A percentile compares a stretch with the other conserved stretches of the same genome.
Evolutionary conservation across 176 grass and related monocot genomes (phyloP).

Genomic region (Musa itinerans): DNA sequence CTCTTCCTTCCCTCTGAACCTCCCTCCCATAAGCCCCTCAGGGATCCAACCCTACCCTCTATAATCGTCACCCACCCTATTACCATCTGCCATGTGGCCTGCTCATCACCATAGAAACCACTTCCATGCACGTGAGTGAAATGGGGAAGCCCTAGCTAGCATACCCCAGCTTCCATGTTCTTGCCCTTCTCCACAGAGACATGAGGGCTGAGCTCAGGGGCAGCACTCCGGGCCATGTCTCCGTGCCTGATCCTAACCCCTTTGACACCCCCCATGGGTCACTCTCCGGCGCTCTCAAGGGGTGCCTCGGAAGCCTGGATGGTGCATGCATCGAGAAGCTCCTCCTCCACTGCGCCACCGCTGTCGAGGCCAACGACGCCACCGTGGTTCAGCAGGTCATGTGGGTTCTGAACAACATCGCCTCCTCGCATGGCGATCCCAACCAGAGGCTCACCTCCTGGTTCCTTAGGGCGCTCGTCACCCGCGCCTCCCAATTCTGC

Average conservation of each 20-base stretch:
- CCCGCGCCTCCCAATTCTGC: constrained; percentile 16
- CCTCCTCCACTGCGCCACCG: constrained; percentile 22
- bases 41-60: background rate
- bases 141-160: background rate
- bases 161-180: background rate
- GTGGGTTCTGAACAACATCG: constrained; percentile 32
- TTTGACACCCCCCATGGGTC: background rate
- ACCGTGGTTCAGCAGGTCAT: constrained; percentile 27
- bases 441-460: constrained; percentile 26
- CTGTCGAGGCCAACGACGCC: constrained; percentile 22
- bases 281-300: background rate
- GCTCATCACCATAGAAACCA: background rate
- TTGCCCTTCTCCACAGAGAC: background rate
- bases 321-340: constrained; percentile 26
- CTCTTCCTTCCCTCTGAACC: background rate
- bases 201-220: constrained; percentile 9
- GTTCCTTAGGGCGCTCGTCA: constrained; percentile 16
- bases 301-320: constrained; percentile 17
- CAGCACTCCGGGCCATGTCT: background rate
- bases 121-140: constrained; percentile 1
- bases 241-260: background rate
- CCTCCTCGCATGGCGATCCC: constrained; percentile 7
- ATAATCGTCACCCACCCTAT: background rate
- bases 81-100: background rate
- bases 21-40: background rate